These are phyloP conservation scores for Catunica adiposa DNA, from an alignment of 2,329 filamentous ascomycete genomes.

Conservation along the genomic window DNA sequence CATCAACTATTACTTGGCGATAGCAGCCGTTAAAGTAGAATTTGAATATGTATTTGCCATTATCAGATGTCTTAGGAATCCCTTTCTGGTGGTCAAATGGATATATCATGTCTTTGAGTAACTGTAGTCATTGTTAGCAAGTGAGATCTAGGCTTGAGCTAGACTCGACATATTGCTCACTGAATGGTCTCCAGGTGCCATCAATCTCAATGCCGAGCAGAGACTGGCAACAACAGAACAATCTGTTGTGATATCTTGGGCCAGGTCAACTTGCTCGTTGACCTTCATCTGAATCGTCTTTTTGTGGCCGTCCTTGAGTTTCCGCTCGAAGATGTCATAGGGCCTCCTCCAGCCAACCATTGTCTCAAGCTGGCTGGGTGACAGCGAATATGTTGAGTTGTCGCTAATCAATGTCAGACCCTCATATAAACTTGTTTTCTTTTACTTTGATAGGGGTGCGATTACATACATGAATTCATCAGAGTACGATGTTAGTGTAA, in stretches of 20 bases:
- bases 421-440: too few species aligned
- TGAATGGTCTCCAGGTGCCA: constrained; percentile 50
- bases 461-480: constrained; percentile 2
- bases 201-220: constrained; percentile 60
- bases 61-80: constrained; percentile 49
- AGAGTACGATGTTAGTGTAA: constrained; percentile 27
- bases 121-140: constrained; percentile 25
- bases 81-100: constrained; percentile 48
- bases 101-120: constrained; percentile 56
- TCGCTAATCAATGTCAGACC: constrained; percentile 43
- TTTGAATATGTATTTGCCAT: constrained; percentile 81
- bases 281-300: constrained; percentile 45
- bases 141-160: background rate
- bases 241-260: constrained; percentile 90
- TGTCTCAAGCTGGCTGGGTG: constrained; percentile 53
- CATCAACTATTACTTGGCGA: constrained; percentile 75
- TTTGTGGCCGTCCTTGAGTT: constrained; percentile 11
- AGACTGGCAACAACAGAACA: constrained; percentile 95
- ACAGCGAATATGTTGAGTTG: constrained; percentile 51
- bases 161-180: constrained; percentile 33
- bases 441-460: too few species aligned
- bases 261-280: constrained; percentile 53
- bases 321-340: constrained; percentile 26
- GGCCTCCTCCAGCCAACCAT: constrained; percentile 76
- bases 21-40: constrained; percentile 93